Evolutionary conservation across 768 basidiomycete species (phyloP), one percentile per base, ranked within the genome.

Genomic region (Lentinula guzmanii): DNA sequence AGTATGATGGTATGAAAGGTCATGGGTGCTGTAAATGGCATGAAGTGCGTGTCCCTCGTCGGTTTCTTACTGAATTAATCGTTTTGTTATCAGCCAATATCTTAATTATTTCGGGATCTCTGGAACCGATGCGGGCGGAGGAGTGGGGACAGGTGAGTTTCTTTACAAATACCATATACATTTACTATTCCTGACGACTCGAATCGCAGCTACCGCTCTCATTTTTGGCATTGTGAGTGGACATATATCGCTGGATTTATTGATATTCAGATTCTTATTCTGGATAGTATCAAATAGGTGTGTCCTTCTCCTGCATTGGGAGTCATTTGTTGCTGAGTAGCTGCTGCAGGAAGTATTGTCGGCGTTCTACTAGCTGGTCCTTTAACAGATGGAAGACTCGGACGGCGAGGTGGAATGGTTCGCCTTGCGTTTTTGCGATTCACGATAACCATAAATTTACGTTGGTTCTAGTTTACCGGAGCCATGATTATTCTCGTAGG

Each of bases 21-120:
- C 18, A 79, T 80, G 77, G 75, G 77, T 65, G 78, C 76, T 16
- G 74, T 80, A 35, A 79, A 78, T 63, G 78, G 77, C 46, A 79
- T 81, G 79, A 66, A 75, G 78, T 79, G 66, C 21, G 75, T 51
- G 37, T 1, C 9, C 15, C 13, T 68, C 34, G 2, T 41, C 34
- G 51, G 57, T 21, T 9, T 24, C 24, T 33, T 28, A 39, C 34
- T 53, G 24, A 24, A 50, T 50, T 13, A 9, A 28, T 13, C 24
- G 46, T 46, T 43, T 24, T 63, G 62, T 39, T 3, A 64, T 1
- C 43, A 77, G 77, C 7, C 74, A 77, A 63, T 81, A 79, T 63
- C 66, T 78, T 7, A 65, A 67, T 9, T 80, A 74, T 64, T 81
- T 80, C 52, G 67, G 69, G 28, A 76, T 81, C 54, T 69, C 71